Percentiles rank a stretch among this genome's conserved stretches.
Evolutionary conservation across 176 grass and related monocot species (phyloP).

Genomic region (Aechmea fasciata): DNA sequence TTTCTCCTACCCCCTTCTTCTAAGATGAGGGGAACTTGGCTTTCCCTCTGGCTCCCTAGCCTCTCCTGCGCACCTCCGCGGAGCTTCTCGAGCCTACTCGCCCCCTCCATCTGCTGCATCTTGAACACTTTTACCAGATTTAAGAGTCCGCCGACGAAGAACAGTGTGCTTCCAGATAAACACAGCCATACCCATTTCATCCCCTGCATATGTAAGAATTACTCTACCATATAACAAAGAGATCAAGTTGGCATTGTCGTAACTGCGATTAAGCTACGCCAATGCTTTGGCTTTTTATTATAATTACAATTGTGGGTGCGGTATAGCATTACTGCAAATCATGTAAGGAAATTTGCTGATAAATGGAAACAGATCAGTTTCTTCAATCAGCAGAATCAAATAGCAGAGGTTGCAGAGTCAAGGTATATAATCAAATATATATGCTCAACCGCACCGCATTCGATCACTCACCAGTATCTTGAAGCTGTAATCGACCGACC

Average conservation of each 20-base stretch:
- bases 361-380: too few species aligned
- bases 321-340: too few species aligned
- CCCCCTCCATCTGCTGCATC: conserved; percentile 67
- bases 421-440: neutral
- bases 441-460: neutral
- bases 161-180: conserved; percentile 49
- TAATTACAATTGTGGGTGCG: too few species aligned
- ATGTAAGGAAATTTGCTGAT: too few species aligned
- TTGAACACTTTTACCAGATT: conserved; percentile 89
- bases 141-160: conserved; percentile 41
- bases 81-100: conserved; percentile 71
- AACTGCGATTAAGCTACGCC: too few species aligned
- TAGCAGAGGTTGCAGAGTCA: neutral
- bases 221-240: neutral
- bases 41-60: conserved; percentile 42
- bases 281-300: too few species aligned
- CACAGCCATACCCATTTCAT: conserved; percentile 51
- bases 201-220: conserved; percentile 34
- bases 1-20: conserved; percentile 26
- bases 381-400: neutral
- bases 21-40: conserved; percentile 71
- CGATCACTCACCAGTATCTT: conserved; percentile 26
- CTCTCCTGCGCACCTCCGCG: conserved; percentile 50
- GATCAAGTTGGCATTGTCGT: too few species aligned
- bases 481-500: neutral